phyloP scores from a whole-genome alignment of 1,284 basidiomycete species.

The Lentinus polychrous region DNA sequence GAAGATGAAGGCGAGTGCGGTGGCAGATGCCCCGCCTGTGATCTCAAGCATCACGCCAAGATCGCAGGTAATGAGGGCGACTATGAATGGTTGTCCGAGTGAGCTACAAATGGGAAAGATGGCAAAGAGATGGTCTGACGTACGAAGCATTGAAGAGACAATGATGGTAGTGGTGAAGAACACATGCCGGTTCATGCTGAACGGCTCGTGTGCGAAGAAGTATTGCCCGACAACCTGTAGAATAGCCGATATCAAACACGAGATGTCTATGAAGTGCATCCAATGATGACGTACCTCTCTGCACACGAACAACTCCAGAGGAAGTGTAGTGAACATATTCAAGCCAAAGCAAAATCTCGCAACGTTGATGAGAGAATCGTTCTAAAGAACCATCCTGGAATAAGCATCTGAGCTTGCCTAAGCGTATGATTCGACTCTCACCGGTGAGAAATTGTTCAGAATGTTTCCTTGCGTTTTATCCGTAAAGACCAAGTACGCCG shows the following conservation, averaged over 20 bases:
- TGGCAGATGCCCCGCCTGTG: slow-evolving; percentile 92
- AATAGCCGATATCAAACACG: slow-evolving; percentile 15
- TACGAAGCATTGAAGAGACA: slow-evolving; percentile 78
- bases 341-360: slow-evolving; percentile 93
- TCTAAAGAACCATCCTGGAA: slow-evolving; percentile 29
- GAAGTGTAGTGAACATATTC: slow-evolving; percentile 98
- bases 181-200: slow-evolving; percentile 79
- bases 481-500: slow-evolving; percentile 91
- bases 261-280: background rate
- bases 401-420: slow-evolving; percentile 1
- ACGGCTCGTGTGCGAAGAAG: slow-evolving; percentile 83
- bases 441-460: slow-evolving; percentile 83
- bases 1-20: slow-evolving; percentile 92
- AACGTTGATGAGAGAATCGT: slow-evolving; percentile 84
- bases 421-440: slow-evolving; percentile 24
- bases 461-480: slow-evolving; percentile 93
- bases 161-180: slow-evolving; percentile 88
- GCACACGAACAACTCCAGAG: slow-evolving; percentile 90
- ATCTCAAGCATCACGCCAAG: slow-evolving; percentile 97
- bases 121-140: slow-evolving; percentile 23
- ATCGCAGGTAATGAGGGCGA: slow-evolving; percentile 92
- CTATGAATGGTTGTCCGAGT: slow-evolving; percentile 32
- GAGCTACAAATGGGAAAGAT: slow-evolving; percentile 2
- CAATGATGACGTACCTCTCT: slow-evolving; percentile 60
- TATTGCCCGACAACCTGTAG: slow-evolving; percentile 83